These are phyloP conservation scores for Metschnikowia noctiluminum DNA, from an alignment of 805 yeast species.

Conservation along the genomic window DNA sequence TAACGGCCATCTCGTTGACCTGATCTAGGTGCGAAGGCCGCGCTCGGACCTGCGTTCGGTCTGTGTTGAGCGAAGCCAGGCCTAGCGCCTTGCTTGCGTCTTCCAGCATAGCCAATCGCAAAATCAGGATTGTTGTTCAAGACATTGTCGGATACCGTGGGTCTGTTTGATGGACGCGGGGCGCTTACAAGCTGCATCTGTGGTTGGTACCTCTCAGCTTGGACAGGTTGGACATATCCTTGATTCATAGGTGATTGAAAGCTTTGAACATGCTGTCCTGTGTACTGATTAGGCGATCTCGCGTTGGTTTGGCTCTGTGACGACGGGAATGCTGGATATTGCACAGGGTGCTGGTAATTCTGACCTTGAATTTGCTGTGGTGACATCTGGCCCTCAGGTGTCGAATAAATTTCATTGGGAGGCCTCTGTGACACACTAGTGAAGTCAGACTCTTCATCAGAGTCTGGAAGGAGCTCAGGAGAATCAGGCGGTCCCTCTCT, in stretches of 20 bases:
- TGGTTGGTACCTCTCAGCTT: slow-evolving; percentile 6
- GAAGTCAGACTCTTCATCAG: slow-evolving; percentile 58
- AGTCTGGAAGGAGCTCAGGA: slow-evolving; percentile 19
- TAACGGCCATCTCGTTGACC: slow-evolving; percentile 9
- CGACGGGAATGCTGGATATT: slow-evolving; percentile 3
- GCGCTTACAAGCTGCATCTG: slow-evolving; percentile 7
- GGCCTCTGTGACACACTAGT: slow-evolving; percentile 80
- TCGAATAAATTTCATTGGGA: slow-evolving; percentile 46
- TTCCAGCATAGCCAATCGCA: slow-evolving; percentile 23
- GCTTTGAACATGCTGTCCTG: too few species aligned
- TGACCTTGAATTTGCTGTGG: slow-evolving; percentile 1
- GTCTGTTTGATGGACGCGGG: slow-evolving; percentile 21
- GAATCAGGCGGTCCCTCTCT: slow-evolving; percentile 4
- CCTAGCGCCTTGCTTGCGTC: slow-evolving; percentile 17
- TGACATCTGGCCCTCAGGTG: slow-evolving; percentile 7
- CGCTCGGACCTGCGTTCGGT: slow-evolving; percentile 10
- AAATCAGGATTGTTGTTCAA: slow-evolving; percentile 42
- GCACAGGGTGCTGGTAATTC: slow-evolving; percentile 1
- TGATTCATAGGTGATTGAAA: not conserved
- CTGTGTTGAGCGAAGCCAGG: slow-evolving; percentile 1
- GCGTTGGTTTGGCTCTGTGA: not conserved
- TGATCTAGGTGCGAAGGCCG: not conserved
- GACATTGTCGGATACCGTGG: slow-evolving; percentile 37
- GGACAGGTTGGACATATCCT: slow-evolving; percentile 1
- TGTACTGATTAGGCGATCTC: not conserved